A percentile compares a stretch with the other conserved stretches of the same genome.
Evolutionary conservation across 495 filamentous ascomycete species (phyloP).

Genomic region (Clohesyomyces aquaticus): DNA sequence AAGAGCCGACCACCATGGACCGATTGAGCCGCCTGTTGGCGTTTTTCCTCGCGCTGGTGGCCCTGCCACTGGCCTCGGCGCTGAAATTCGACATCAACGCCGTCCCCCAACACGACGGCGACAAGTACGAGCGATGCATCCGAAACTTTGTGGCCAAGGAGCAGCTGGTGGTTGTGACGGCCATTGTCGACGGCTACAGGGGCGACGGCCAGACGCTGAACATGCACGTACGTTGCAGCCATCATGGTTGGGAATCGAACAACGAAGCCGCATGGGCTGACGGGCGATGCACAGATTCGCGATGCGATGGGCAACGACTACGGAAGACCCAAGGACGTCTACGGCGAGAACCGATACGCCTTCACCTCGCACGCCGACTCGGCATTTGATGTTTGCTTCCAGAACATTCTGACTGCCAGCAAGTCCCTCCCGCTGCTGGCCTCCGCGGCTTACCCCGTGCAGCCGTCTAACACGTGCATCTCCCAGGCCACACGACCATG

Average conservation of each 20-base stretch:
- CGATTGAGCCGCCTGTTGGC: constrained; percentile 24
- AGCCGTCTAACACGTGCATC: constrained; percentile 12
- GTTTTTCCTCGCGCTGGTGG: constrained; percentile 34
- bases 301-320: constrained; percentile 96
- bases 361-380: constrained; percentile 95
- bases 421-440: constrained; percentile 40
- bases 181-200: constrained; percentile 78
- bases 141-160: constrained; percentile 94
- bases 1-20: no score
- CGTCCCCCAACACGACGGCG: constrained; percentile 58
- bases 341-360: constrained; percentile 87
- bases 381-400: constrained; percentile 96
- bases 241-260: neutral
- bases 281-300: constrained; percentile 66
- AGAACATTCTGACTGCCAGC: constrained; percentile 78
- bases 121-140: constrained; percentile 81
- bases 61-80: constrained; percentile 65
- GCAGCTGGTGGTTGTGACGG: constrained; percentile 97
- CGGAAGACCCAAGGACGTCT: constrained; percentile 84
- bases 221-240: constrained; percentile 76
- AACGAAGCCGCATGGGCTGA: constrained; percentile 9
- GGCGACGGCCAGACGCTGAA: constrained; percentile 94
- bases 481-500: constrained; percentile 49
- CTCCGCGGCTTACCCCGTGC: neutral
- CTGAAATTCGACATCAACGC: constrained; percentile 94